These are phyloP conservation scores for Magnaporthiopsis rhizophila DNA, from an alignment of 2,329 filamentous ascomycete genomes.

Conservation along the genomic window DNA sequence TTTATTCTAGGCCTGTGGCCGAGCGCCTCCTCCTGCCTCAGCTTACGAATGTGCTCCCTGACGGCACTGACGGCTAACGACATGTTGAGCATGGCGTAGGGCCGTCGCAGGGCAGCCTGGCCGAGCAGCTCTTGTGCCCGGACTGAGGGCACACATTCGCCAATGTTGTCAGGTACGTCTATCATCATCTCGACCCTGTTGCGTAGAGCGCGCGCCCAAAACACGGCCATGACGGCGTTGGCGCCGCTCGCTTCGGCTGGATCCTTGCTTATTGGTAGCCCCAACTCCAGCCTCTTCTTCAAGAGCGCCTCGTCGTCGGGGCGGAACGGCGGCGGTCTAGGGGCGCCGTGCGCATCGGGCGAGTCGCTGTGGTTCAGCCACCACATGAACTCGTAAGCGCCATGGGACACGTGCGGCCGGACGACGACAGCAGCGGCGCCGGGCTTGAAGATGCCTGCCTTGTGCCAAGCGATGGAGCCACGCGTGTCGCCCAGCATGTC, in stretches of 20 bases:
- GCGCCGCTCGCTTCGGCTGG: conserved; percentile 15
- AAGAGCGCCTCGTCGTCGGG: not conserved
- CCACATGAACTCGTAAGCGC: conserved; percentile 1
- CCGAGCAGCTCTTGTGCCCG: conserved; percentile 37
- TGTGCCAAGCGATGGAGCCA: conserved; percentile 65
- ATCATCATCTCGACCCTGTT: conserved; percentile 36
- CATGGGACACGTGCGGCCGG: conserved; percentile 1
- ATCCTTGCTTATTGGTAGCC: conserved; percentile 40
- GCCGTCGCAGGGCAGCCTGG: conserved; percentile 26
- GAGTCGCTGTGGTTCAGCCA: not conserved
- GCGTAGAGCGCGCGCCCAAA: conserved; percentile 48
- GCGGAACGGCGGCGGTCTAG: not conserved
- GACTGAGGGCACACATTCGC: conserved; percentile 21
- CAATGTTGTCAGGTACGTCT: conserved; percentile 36
- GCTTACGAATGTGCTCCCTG: conserved; percentile 13
- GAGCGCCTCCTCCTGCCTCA: conserved; percentile 1
- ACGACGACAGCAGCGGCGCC: conserved; percentile 48
- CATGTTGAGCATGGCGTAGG: conserved; percentile 53
- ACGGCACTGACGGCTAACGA: conserved; percentile 16
- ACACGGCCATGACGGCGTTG: conserved; percentile 38
- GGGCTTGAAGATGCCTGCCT: conserved; percentile 61
- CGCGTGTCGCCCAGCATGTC: conserved; percentile 55
- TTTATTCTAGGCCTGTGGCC: not conserved
- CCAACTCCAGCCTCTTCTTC: not conserved
- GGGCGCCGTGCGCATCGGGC: not conserved